Evolutionary conservation across 805 yeast species (phyloP), one percentile per base, ranked within the genome.

Genomic region (Cyberlindnera americana): DNA sequence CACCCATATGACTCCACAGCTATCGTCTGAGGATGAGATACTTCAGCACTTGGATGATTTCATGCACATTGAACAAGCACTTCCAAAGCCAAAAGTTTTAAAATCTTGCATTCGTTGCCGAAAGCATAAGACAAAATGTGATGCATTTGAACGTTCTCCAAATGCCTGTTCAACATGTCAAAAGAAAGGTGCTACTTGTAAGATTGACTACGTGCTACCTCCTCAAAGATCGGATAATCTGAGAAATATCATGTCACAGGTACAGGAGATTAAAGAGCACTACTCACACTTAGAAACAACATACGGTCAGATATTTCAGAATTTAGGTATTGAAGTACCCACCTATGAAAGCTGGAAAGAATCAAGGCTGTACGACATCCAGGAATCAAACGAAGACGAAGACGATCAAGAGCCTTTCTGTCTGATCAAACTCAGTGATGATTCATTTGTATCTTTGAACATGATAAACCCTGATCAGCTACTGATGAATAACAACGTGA

Each of bases 31-130:
- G 29, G 40, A 40, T 15, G 16, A 19, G 11, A 31, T 40, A 14
- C 40, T 40, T 14, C 44, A 40, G 23, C 44, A 33, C 18, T 15
- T 41, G 6, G 40, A 33, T 29, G 35, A 29, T n/a, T 37, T 33
- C 6, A 36, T 40, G 22, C 37, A 19, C 28, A 27, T 45, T 14
- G 48, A 41, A 15, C 35, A 35, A 14, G 27, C 41, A 12, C 47
- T 54, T 2, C 58, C 58, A n/a, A 53, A 54, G 43, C 72, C 72
- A 32, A 64, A 68, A 41, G 65, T 67, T 10, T 51, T 77, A 31
- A 78, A 78, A 49, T 73, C 84, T 10, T 81, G 88, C 54, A 67
- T 73, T 5, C 64, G 83, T 23, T 81, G 88, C 57, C 67, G 87
- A 25, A 75, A 74, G 51, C 82, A 78, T 49, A 81, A 81, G 56